Percentiles rank a stretch among this genome's conserved stretches.
Conservation (phyloP, 176 grass and related monocot species). For the Poa pratensis region DNA sequence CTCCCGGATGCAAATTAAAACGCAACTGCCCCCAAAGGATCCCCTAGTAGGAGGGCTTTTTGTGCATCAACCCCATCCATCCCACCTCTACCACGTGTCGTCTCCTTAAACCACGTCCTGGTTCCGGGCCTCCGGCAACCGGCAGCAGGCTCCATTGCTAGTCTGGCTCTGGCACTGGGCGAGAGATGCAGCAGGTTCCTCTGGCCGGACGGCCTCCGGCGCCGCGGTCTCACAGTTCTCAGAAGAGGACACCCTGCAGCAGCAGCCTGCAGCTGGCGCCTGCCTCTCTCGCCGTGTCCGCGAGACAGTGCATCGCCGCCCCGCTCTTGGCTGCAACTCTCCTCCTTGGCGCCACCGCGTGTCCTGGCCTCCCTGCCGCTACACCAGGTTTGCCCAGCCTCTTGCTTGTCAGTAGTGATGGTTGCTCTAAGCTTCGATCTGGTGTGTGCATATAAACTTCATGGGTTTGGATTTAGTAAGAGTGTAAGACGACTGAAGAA, state of each 20-base stretch:
- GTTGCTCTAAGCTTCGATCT: neutral
- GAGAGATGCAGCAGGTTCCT: constrained; percentile 35
- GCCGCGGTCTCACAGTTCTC: neutral
- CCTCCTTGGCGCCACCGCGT: constrained; percentile 45
- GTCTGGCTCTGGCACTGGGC: neutral
- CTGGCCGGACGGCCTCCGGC: neutral
- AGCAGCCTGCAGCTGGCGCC: constrained; percentile 4
- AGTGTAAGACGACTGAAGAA: too few relatives aligned
- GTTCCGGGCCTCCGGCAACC: neutral
- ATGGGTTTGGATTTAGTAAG: neutral
- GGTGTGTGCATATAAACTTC: neutral
- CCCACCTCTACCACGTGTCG: neutral
- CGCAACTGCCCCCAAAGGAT: too few relatives aligned
- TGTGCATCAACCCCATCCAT: constrained; percentile 6
- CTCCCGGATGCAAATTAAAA: too few relatives aligned
- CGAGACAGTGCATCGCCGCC: constrained; percentile 2
- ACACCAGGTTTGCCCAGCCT: constrained; percentile 51
- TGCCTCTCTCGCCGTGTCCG: neutral
- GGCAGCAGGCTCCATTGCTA: neutral
- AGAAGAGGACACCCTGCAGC: neutral
- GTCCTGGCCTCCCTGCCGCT: neutral
- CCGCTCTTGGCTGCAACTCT: constrained; percentile 64
- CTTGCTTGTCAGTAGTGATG: neutral
- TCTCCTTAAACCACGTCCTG: constrained; percentile 4
- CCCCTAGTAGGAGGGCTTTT: too few relatives aligned